A percentile compares a stretch with the other conserved stretches of the same genome.
phyloP scores from a whole-genome alignment of 345 rosid species.

The Rhodamnia argentea region DNA sequence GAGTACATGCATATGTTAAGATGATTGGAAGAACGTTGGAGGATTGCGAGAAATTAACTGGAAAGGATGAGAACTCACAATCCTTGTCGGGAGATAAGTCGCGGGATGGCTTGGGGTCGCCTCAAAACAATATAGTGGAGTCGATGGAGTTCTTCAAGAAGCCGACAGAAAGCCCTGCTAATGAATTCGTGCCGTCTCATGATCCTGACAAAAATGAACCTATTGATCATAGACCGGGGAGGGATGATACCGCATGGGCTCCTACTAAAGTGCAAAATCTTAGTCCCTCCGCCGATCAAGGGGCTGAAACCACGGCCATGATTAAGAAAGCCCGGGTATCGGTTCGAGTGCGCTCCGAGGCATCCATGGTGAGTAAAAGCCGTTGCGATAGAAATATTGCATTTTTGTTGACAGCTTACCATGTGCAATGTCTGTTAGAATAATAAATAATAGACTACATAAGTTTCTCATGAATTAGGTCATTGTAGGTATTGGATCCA shows the following conservation, averaged over 20 bases:
- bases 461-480: background rate
- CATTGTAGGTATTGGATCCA: background rate
- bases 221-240: background rate
- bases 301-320: slow-evolving; percentile 17
- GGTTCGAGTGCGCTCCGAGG: slow-evolving; percentile 58
- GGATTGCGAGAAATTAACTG: background rate
- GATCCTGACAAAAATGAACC: background rate
- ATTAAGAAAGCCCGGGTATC: slow-evolving; percentile 60
- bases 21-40: background rate
- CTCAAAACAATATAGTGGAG: background rate
- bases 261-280: background rate
- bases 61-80: background rate
- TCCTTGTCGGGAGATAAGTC: background rate
- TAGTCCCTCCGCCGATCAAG: background rate
- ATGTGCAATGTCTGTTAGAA: background rate
- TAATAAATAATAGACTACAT: background rate
- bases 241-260: background rate
- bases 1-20: background rate
- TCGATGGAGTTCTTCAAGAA: background rate
- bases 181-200: background rate
- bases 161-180: background rate
- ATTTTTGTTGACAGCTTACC: background rate
- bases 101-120: background rate
- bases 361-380: slow-evolving; percentile 31
- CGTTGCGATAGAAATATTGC: background rate